Conservation (phyloP, 805 yeast genomes). For the Teunomyces cretensis region DNA sequence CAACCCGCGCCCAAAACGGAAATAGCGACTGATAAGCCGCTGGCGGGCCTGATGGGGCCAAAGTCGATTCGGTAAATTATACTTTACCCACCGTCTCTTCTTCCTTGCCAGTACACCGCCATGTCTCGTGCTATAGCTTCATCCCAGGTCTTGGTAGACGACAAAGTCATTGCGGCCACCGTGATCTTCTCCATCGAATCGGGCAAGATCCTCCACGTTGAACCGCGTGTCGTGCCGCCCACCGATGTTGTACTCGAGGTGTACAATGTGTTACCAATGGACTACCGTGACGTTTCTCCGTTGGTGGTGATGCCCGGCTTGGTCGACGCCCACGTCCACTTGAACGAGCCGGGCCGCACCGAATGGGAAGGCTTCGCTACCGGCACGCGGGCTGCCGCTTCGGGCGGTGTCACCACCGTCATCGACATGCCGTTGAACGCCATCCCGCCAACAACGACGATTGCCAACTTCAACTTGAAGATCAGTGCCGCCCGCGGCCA, state of each 20-base stretch:
- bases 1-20: too few relatives aligned
- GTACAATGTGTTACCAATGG: slow-evolving; percentile 43
- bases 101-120: background rate
- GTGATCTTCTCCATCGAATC: slow-evolving; percentile 53
- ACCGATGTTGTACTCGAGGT: slow-evolving; percentile 39
- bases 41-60: too few relatives aligned
- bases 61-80: background rate
- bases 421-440: slow-evolving; percentile 96
- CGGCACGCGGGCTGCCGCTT: slow-evolving; percentile 91
- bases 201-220: slow-evolving; percentile 58
- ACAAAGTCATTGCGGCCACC: slow-evolving; percentile 55
- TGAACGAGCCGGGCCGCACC: slow-evolving; percentile 96
- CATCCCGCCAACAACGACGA: slow-evolving; percentile 90
- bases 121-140: slow-evolving; percentile 62
- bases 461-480: slow-evolving; percentile 72
- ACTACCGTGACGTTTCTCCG: slow-evolving; percentile 60
- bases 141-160: slow-evolving; percentile 50
- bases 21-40: too few relatives aligned
- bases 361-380: slow-evolving; percentile 99
- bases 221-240: slow-evolving; percentile 27
- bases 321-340: slow-evolving; percentile 91
- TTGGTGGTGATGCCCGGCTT: slow-evolving; percentile 79
- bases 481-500: slow-evolving; percentile 76
- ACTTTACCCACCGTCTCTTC: background rate
- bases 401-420: slow-evolving; percentile 96